Evolutionary conservation across 495 filamentous ascomycete species (phyloP), one percentile per base, ranked within the genome.

Genomic region (Lineolata rhizophorae): DNA sequence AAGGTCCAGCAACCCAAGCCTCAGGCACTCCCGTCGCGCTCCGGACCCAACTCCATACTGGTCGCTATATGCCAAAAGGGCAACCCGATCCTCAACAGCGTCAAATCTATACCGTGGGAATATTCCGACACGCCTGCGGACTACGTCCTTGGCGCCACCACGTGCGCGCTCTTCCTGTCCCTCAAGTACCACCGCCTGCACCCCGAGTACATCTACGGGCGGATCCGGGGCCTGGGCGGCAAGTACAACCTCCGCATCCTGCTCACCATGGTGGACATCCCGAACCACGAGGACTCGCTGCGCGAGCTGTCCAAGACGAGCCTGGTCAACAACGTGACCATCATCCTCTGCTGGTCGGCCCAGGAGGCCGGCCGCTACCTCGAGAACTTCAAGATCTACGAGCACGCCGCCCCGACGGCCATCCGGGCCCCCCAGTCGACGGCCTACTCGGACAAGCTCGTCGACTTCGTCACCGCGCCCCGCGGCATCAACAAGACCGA

Each of bases 131-230:
- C 91, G 5, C 75, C 75, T 0, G 77, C 85, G 12, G 87, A 99
- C 53, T 99, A 91, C 46, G 76, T 79, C 5, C 60, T 99, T 2
- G 87, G 87, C 3, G 44, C 58, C 15, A 94, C 83, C 1, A 85
- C 85, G 12, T 94, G 85, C 40, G 83, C 77, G 1, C 60, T 99
- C 4, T 99, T 95, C 45, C 62, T 97, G 30, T 84, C 76, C 17
- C 63, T 99, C 20, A 99, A 99, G 52, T 99, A 99, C 52, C 87
- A 97, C 51, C 81, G 87, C 8, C 56, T 94, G 29, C 90, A 99
- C 51, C 87, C 87, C 1, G 87, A 95, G 53, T 99, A 99, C 56
- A 78, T 99, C 47, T 94, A 94, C 61, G 78, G 72, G 15, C 79
- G 87, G 35, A 80, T 99, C 38, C 67, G 71, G 28, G 64, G 65